Percentiles rank a stretch among this genome's conserved stretches.
Evolutionary conservation across 2,329 filamentous ascomycete genomes (phyloP).

Genomic region (Kalmusia sp.): DNA sequence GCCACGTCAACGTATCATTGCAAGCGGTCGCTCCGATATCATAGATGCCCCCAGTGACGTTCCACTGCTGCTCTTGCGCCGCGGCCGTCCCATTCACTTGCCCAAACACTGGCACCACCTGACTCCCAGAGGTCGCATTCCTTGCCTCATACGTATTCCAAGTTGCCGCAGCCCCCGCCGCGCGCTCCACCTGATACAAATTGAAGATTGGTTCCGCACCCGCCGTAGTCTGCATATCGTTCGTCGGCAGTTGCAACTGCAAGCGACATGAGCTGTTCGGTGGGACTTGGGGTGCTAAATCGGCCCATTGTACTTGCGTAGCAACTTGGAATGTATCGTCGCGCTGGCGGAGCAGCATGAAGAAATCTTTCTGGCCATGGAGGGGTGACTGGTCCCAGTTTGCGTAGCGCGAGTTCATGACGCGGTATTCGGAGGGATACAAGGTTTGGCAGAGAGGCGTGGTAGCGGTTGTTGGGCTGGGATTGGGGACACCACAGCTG

Average conservation of each 20-base stretch:
- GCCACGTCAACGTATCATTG: conserved; percentile 37
- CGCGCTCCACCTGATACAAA: conserved; percentile 30
- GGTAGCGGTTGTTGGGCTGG: conserved; percentile 1
- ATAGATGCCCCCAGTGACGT: conserved; percentile 20
- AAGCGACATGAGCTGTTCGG: conserved; percentile 31
- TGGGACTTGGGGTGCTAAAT: conserved; percentile 11
- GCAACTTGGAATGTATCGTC: conserved; percentile 27
- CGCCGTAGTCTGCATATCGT: conserved; percentile 16
- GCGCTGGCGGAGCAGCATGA: conserved; percentile 37
- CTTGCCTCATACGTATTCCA: conserved; percentile 30
- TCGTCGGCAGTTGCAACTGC: conserved; percentile 31
- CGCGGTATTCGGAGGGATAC: conserved; percentile 30
- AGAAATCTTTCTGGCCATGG: conserved; percentile 27
- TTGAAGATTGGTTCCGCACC: conserved; percentile 34
- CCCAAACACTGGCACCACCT: conserved; percentile 25
- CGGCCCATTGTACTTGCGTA: conserved; percentile 30
- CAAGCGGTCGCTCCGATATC: conserved; percentile 26
- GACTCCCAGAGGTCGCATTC: too few relatives aligned
- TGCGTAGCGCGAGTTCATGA: conserved; percentile 39
- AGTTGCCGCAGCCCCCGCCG: conserved; percentile 18
- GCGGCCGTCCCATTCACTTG: conserved; percentile 28
- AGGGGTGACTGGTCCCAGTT: conserved; percentile 24
- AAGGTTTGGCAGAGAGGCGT: conserved; percentile 25
- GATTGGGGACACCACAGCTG: not conserved
- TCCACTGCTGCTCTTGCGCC: conserved; percentile 22